Percentiles rank a stretch among this genome's conserved stretches.
Evolutionary conservation across 1,139 yeast genomes (phyloP).

Genomic region (Arxiozyma slooffiae): DNA sequence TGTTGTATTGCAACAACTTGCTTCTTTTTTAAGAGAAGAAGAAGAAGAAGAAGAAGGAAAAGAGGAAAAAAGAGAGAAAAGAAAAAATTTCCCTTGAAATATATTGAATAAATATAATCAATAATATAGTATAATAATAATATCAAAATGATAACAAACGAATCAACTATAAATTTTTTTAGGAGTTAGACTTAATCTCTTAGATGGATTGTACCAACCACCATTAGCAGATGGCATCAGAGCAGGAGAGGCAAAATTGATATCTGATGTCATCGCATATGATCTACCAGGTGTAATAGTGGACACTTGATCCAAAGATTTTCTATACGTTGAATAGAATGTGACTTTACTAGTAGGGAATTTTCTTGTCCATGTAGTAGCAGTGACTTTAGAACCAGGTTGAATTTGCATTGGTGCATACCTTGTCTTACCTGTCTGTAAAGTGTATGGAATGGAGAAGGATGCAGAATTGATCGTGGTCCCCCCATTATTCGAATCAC

Average conservation of each 20-base stretch:
- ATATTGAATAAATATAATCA: not conserved
- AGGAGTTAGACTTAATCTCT: slow-evolving; percentile 32
- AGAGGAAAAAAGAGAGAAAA: no score
- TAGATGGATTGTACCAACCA: slow-evolving; percentile 39
- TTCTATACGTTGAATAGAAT: slow-evolving; percentile 37
- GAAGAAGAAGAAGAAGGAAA: no score
- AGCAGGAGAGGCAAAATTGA: slow-evolving; percentile 60
- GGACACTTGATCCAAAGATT: slow-evolving; percentile 42
- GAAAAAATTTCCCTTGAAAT: slow-evolving; percentile 19
- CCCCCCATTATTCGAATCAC: slow-evolving; percentile 15
- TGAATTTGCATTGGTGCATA: slow-evolving; percentile 89
- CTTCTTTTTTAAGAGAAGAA: no score
- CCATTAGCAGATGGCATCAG: slow-evolving; percentile 51
- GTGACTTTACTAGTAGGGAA: slow-evolving; percentile 62
- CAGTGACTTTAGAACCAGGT: slow-evolving; percentile 64
- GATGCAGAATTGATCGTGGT: slow-evolving; percentile 30
- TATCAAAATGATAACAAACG: not conserved
- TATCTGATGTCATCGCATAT: slow-evolving; percentile 52
- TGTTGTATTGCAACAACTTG: slow-evolving; percentile 25
- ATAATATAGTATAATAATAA: not conserved
- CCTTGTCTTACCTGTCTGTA: slow-evolving; percentile 64
- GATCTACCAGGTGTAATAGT: slow-evolving; percentile 81
- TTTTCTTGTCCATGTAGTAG: slow-evolving; percentile 50
- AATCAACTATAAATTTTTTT: slow-evolving; percentile 19
- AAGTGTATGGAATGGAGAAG: slow-evolving; percentile 51